Evolutionary conservation across 352 stramenopile species (phyloP), one percentile per base, ranked within the genome.

Genomic region (Globisporangium polare): DNA sequence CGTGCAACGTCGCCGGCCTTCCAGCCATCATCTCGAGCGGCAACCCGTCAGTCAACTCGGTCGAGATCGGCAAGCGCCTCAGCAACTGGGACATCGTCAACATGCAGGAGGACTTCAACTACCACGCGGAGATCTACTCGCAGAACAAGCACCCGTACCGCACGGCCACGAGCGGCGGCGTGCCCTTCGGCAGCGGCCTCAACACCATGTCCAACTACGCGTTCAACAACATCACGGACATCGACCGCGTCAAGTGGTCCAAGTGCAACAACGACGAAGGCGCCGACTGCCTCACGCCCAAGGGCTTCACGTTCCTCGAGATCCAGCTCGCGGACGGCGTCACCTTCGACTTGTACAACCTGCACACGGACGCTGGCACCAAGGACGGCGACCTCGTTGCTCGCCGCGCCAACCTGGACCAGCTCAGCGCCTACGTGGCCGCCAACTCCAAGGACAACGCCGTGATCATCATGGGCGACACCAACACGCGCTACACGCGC

Each of bases 401-500:
- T 2, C 72, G 74, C 10, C 53, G 58, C 1, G 62, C 69, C 3
- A 86, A 86, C 60, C 47, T 86, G 35, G 58, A 78, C 46, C 76
- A 86, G 52, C 12, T 86, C 31, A 69, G 69, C 8, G 76, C 77
- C 12, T 83, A 75, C 58, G 78, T 80, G 18, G 53, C 60, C 3
- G 60, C 64, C 17, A 75, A 81, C 53, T 86, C 74, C 2, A 75
- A 71, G 47, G 72, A 76, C 51, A 71, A 80, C 45, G 69, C 74
- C 0, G 69, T 83, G 0, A 60, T 86, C 27, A 67, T 86, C 41
- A 81, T 86, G 68, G 74, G 76, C 20, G 76, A 86, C 55, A 86
- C 74, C 45, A 83, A 83, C 65, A 83, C 75, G 18, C 68, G 73
- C 33, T 86, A 81, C 65, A 85, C 76, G 12, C 76, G 76, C 22